Percentiles rank a stretch among this genome's conserved stretches.
Evolutionary conservation across 1,284 basidiomycete species (phyloP).

Genomic region (Ceratobasidium sp.): DNA sequence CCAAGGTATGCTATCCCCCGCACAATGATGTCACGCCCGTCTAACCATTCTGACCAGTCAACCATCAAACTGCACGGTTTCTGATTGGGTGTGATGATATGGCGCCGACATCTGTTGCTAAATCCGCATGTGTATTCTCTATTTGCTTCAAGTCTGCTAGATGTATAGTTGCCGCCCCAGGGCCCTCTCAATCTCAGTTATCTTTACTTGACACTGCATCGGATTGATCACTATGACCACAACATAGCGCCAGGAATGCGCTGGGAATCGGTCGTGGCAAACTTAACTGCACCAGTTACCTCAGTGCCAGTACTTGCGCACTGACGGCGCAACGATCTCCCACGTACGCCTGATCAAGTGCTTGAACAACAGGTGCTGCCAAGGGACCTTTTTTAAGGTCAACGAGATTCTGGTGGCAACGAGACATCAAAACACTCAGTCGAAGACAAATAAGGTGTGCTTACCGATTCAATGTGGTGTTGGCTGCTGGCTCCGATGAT

Average conservation of each 20-base stretch:
- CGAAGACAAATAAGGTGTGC: not conserved
- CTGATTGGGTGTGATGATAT: slow-evolving; percentile 59
- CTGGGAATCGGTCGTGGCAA: too few species aligned
- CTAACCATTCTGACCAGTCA: slow-evolving; percentile 52
- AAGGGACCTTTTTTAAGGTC: slow-evolving; percentile 64
- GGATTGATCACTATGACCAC: not conserved
- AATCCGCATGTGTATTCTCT: slow-evolving; percentile 11
- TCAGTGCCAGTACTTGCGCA: slow-evolving; percentile 46
- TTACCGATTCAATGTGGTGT: slow-evolving; percentile 58
- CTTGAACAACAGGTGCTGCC: slow-evolving; percentile 64
- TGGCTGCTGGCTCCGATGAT: slow-evolving; percentile 61
- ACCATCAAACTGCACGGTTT: slow-evolving; percentile 91
- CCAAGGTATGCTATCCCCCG: slow-evolving; percentile 57
- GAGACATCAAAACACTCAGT: slow-evolving; percentile 10
- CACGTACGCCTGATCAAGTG: slow-evolving; percentile 65
- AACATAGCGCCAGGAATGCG: not conserved
- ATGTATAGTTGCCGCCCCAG: slow-evolving; percentile 12
- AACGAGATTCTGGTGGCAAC: slow-evolving; percentile 27
- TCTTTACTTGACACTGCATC: slow-evolving; percentile 18
- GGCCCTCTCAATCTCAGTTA: slow-evolving; percentile 1
- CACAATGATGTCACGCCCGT: slow-evolving; percentile 1
- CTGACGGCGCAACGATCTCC: slow-evolving; percentile 46
- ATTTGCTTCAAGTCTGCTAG: slow-evolving; percentile 36
- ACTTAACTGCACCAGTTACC: not conserved
- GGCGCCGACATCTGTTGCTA: slow-evolving; percentile 17